Percentiles rank a stretch among this genome's conserved stretches.
phyloP scores from a whole-genome alignment of 2,329 filamentous ascomycete species.

The Epichloe amarillans region DNA sequence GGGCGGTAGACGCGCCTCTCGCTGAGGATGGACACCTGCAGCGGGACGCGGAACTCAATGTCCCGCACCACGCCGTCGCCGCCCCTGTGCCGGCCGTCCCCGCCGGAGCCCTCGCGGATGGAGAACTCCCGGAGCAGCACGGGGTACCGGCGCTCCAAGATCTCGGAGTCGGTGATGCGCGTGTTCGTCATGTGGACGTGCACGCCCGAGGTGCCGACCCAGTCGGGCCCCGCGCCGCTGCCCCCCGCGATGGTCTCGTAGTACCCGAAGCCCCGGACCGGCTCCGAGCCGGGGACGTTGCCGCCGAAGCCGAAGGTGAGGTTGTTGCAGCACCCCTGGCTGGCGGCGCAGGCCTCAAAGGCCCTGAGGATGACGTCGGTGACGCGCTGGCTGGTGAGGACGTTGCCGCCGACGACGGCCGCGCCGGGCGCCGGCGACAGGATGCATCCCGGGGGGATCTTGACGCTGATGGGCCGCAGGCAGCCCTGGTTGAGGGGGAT shows the following conservation, averaged over 20 bases:
- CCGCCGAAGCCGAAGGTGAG: constrained; percentile 65
- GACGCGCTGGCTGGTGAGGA: constrained; percentile 34
- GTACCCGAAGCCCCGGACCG: constrained; percentile 30
- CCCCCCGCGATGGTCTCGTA: constrained; percentile 53
- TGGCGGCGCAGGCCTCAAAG: constrained; percentile 66
- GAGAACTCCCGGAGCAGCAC: constrained; percentile 60
- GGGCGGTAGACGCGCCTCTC: constrained; percentile 64
- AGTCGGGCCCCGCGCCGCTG: constrained; percentile 51
- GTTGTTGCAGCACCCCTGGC: constrained; percentile 72
- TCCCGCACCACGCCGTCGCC: constrained; percentile 66
- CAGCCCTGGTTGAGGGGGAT: constrained; percentile 80
- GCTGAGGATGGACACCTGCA: constrained; percentile 65
- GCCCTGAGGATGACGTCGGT: constrained; percentile 45
- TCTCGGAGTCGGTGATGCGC: constrained; percentile 47
- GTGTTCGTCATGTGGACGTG: constrained; percentile 60
- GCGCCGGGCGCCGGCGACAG: constrained; percentile 67
- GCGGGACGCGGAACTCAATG: constrained; percentile 65
- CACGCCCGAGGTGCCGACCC: constrained; percentile 30
- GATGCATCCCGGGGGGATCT: constrained; percentile 59
- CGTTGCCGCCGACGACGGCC: constrained; percentile 73
- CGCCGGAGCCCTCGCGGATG: constrained; percentile 48
- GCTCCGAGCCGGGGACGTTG: constrained; percentile 23
- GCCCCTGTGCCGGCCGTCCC: constrained; percentile 51
- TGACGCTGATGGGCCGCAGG: constrained; percentile 59
- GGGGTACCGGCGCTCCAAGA: constrained; percentile 45